phyloP scores from a whole-genome alignment of 2,329 filamentous ascomycete genomes.

The Aspergillus hiratsukae region DNA sequence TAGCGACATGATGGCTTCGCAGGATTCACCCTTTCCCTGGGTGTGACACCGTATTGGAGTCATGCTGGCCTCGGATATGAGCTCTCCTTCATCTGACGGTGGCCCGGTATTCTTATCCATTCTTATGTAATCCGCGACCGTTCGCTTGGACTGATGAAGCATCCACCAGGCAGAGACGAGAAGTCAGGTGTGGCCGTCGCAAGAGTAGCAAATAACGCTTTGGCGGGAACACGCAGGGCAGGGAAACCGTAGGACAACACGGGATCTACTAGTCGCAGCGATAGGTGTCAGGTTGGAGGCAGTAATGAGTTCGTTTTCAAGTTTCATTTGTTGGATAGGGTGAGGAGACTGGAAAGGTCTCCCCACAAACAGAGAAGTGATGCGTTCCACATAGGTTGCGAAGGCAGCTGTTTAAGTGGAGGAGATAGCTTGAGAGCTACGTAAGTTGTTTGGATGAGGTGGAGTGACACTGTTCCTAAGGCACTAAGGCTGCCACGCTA shows the following conservation, averaged over 20 bases:
- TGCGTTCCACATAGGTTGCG: not conserved
- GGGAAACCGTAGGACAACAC: not conserved
- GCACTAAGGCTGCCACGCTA: not conserved
- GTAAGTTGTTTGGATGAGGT: not conserved
- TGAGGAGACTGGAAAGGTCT: not conserved
- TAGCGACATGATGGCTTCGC: constrained; percentile 2
- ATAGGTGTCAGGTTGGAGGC: not conserved
- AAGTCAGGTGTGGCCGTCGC: not conserved
- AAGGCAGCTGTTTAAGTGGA: not conserved
- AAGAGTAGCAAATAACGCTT: not conserved
- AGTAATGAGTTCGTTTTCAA: constrained; percentile 28
- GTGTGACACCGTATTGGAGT: constrained; percentile 13
- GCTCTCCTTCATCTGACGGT: constrained; percentile 28
- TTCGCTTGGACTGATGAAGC: not conserved
- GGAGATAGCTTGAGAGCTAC: not conserved
- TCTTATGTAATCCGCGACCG: not conserved
- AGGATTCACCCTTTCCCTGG: constrained; percentile 7
- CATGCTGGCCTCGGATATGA: constrained; percentile 20
- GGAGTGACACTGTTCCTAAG: not conserved
- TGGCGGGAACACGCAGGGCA: not conserved
- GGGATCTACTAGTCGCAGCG: not conserved
- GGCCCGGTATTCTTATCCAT: constrained; percentile 18
- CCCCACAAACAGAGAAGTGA: not conserved
- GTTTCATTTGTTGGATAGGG: not conserved
- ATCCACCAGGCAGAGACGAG: not conserved